Evolutionary conservation across 2,329 filamentous ascomycete species (phyloP), one percentile per base, ranked within the genome.

Genomic region (Harringtonia lauricola): DNA sequence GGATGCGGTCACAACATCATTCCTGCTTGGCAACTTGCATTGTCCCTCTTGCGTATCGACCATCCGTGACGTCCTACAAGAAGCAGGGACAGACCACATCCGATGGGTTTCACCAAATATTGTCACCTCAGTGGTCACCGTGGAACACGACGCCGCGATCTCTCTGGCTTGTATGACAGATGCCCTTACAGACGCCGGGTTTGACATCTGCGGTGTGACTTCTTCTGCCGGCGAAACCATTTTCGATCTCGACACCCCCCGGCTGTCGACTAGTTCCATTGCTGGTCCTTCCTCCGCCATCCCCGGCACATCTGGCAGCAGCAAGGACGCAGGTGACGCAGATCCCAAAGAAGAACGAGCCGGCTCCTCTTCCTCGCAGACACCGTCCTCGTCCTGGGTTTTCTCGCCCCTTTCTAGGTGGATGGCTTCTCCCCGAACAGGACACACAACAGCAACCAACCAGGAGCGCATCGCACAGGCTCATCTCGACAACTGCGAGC

Each of bases 11-110:
- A 73, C 69, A 13, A 81, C 76, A 2, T 80, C 75, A 29, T 77
- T 82, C 55, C 69, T 86, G 48, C 66, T 88, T 52, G 75, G 72
- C 49, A 87, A 88, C 59, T 69, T 88, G n/a, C 83, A 88, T 62
- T 87, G 83, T 63, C 79, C 82, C 14, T 83, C 81, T 47, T 88
- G 83, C 59, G 76, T 86, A 40, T 72, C 74, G 30, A 69, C 72
- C 51, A 86, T 88, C 55, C 70, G 77, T 54, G 64, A 71, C 43
- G 68, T 72, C 47, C 63, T 87, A 46, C 66, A 58, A 46, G 68
- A 65, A 36, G 59, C 59, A 18, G 74, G 63, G 51, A 55, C 52
- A 42, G 59, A 55, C 63, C 72, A 57, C 55, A 64, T 66, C 64
- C 66, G 55, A 43, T 78, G 74, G 64, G 72, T 86, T 26, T 81